Conservation (phyloP, 352 stramenopile genomes). For the Elongisporangium anandrum region DNA sequence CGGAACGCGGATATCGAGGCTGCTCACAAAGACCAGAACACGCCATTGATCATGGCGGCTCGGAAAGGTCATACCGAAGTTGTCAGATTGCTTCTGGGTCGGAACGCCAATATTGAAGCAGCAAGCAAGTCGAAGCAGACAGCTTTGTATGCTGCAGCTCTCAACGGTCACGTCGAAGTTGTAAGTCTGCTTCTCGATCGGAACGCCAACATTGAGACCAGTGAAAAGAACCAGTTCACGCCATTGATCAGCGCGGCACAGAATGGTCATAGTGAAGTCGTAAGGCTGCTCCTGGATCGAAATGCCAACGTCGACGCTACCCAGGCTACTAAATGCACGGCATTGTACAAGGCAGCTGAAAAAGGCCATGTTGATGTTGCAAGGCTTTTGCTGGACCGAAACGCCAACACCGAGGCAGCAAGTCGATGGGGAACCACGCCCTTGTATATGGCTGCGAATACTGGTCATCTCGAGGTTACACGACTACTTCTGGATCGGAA, state of each 20-base stretch:
- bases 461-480: constrained; percentile 39
- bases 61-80: constrained; percentile 36
- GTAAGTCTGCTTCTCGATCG: constrained; percentile 30
- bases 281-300: constrained; percentile 29
- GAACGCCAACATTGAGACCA: constrained; percentile 36
- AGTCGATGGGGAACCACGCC: constrained; percentile 11
- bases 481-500: constrained; percentile 29
- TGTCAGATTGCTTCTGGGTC: constrained; percentile 30
- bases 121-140: constrained; percentile 34
- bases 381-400: no score
- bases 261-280: constrained; percentile 30
- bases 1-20: no score
- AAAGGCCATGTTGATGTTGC: constrained; percentile 27
- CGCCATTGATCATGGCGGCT: constrained; percentile 41
- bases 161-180: constrained; percentile 29
- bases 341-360: constrained; percentile 45
- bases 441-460: constrained; percentile 39
- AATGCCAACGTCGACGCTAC: constrained; percentile 40
- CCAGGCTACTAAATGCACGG: constrained; percentile 35
- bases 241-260: constrained; percentile 37
- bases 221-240: constrained; percentile 35
- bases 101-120: constrained; percentile 34
- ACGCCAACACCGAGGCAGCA: no score
- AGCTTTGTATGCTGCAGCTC: constrained; percentile 35
- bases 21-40: constrained; percentile 16